Conservation (phyloP, 257 asterid species). For the Salvia miltiorrhiza region DNA sequence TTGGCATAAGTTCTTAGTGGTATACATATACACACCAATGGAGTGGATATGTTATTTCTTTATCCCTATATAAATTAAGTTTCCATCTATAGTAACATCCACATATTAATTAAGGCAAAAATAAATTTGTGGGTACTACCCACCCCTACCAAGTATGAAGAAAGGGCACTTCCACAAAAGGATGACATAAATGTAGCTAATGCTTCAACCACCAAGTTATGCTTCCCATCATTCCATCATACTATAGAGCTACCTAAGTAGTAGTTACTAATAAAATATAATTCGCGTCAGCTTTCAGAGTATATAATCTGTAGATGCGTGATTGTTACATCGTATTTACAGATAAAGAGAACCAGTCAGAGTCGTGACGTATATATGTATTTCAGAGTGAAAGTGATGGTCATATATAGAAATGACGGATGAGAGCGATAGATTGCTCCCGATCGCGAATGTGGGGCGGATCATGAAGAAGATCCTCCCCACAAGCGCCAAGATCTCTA, state of each 20-base stretch:
- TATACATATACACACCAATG: too few relatives aligned
- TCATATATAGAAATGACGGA: conserved; percentile 40
- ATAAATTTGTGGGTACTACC: neutral
- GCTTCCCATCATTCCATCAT: conserved; percentile 25
- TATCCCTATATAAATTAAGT: neutral
- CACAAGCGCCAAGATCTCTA: conserved; percentile 49
- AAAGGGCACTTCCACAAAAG: conserved; percentile 24
- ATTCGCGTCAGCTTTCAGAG: neutral
- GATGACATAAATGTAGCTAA: conserved; percentile 12
- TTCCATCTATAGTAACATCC: neutral
- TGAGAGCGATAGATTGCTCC: conserved; percentile 45
- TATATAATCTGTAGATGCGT: neutral
- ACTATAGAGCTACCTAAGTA: neutral
- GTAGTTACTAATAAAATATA: neutral
- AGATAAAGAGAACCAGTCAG: too few relatives aligned
- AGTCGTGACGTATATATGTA: too few relatives aligned
- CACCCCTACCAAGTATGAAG: neutral
- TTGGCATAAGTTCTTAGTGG: too few relatives aligned
- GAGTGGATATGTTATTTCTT: neutral
- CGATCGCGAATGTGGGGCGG: conserved; percentile 73
- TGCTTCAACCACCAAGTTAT: conserved; percentile 38
- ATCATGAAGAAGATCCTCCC: conserved; percentile 64
- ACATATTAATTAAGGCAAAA: neutral
- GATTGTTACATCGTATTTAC: neutral
- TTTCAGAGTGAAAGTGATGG: too few relatives aligned